A percentile compares a stretch with the other conserved stretches of the same genome.
Conservation (phyloP, 2,329 filamentous ascomycete species). For the Aspergillus latus region DNA sequence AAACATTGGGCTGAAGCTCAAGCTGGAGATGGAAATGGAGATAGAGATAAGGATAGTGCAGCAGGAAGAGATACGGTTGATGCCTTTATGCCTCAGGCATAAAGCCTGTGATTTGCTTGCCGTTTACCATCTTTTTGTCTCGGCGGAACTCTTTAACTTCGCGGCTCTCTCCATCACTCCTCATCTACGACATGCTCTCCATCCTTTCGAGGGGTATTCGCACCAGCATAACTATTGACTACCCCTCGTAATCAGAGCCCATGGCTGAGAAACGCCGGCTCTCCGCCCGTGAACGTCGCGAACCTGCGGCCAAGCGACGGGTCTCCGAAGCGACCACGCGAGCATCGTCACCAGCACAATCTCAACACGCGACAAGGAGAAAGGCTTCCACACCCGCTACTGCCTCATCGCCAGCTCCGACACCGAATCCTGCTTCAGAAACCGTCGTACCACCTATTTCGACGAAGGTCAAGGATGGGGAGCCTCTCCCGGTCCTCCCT, state of each 20-base stretch:
- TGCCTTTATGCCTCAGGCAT: conserved; percentile 4
- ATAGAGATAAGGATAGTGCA: neutral
- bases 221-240: conserved; percentile 5
- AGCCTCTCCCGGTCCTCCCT: conserved; percentile 54
- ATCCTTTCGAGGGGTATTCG: neutral
- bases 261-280: conserved; percentile 48
- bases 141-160: conserved; percentile 6
- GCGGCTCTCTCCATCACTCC: conserved; percentile 6
- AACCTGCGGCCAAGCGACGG: conserved; percentile 45
- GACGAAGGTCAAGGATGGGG: conserved; percentile 53
- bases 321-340: conserved; percentile 40
- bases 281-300: conserved; percentile 45
- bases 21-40: neutral
- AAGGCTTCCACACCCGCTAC: conserved; percentile 35
- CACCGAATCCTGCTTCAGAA: conserved; percentile 30
- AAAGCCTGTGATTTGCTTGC: neutral
- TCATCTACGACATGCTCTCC: conserved; percentile 12
- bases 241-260: neutral
- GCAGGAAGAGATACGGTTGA: neutral
- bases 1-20: no score
- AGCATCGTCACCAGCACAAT: conserved; percentile 25
- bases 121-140: neutral
- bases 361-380: conserved; percentile 30
- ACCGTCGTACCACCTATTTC: conserved; percentile 48
- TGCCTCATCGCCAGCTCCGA: conserved; percentile 26